These are phyloP conservation scores for Quercus wislizeni DNA, from an alignment of 306 rosid genomes.

Conservation along the genomic window DNA sequence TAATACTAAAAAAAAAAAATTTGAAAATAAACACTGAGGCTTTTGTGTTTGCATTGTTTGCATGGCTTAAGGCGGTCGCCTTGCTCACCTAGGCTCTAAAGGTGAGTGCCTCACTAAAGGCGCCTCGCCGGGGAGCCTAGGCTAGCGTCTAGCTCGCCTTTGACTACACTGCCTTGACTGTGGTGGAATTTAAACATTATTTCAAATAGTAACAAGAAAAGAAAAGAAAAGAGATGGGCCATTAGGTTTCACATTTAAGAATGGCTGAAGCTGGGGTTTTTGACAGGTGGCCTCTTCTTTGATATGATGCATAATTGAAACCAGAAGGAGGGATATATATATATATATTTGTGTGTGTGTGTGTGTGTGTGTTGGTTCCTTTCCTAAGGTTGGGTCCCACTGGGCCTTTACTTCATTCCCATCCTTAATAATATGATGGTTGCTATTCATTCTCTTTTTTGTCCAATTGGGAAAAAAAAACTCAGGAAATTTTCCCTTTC, in stretches of 20 bases:
- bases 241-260: neutral
- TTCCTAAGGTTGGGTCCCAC: neutral
- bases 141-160: too few species aligned
- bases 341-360: too few species aligned
- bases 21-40: too few species aligned
- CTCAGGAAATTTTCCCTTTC: constrained; percentile 8
- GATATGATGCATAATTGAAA: neutral
- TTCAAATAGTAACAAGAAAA: neutral
- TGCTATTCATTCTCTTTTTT: neutral
- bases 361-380: neutral
- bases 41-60: too few species aligned
- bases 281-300: neutral
- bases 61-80: too few species aligned
- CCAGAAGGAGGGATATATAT: neutral
- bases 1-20: too few species aligned
- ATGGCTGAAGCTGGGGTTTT: neutral
- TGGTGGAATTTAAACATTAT: neutral
- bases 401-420: neutral
- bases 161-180: neutral
- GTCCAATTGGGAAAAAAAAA: constrained; percentile 13
- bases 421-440: neutral
- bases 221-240: neutral
- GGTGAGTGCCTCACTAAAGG: too few species aligned
- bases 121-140: too few species aligned
- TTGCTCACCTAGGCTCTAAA: too few species aligned